phyloP scores from a whole-genome alignment of 2,329 filamentous ascomycete species.

The Diaporthe capsici region DNA sequence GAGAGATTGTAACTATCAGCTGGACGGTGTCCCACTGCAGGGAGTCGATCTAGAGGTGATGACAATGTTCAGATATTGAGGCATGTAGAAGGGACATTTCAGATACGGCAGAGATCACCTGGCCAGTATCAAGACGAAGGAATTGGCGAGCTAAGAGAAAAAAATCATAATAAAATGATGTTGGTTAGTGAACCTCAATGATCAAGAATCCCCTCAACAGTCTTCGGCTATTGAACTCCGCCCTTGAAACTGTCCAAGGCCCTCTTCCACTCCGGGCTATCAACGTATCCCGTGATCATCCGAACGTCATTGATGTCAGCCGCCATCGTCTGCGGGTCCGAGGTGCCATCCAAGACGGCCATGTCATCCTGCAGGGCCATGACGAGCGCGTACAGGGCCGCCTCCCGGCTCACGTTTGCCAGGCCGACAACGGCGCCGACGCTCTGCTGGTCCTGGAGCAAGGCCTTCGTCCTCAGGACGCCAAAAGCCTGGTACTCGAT shows the following conservation, averaged over 20 bases:
- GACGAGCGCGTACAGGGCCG: slow-evolving; percentile 63
- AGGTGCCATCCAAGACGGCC: slow-evolving; percentile 62
- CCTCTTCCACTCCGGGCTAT: not conserved
- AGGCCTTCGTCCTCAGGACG: slow-evolving; percentile 62
- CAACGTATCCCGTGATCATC: not conserved
- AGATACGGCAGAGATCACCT: too few species aligned
- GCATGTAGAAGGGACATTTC: not conserved
- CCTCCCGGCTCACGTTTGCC: slow-evolving; percentile 54
- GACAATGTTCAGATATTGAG: not conserved
- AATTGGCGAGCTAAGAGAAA: too few species aligned
- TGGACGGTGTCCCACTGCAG: not conserved
- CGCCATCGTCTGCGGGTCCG: slow-evolving; percentile 43
- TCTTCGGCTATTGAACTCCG: not conserved
- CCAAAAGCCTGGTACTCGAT: slow-evolving; percentile 69
- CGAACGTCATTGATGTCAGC: slow-evolving; percentile 9
- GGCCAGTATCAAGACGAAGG: not conserved
- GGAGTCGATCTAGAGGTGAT: not conserved
- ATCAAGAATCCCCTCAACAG: not conserved
- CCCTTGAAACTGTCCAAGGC: not conserved
- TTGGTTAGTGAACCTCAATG: not conserved
- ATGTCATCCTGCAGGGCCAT: slow-evolving; percentile 56
- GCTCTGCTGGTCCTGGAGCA: slow-evolving; percentile 62
- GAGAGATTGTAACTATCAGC: not conserved
- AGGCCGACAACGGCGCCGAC: slow-evolving; percentile 59
- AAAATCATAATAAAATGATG: too few species aligned